A percentile compares a stretch with the other conserved stretches of the same genome.
These are phyloP conservation scores for Eutrema salsugineum DNA, from an alignment of 441 rosid genomes.

Conservation along the genomic window DNA sequence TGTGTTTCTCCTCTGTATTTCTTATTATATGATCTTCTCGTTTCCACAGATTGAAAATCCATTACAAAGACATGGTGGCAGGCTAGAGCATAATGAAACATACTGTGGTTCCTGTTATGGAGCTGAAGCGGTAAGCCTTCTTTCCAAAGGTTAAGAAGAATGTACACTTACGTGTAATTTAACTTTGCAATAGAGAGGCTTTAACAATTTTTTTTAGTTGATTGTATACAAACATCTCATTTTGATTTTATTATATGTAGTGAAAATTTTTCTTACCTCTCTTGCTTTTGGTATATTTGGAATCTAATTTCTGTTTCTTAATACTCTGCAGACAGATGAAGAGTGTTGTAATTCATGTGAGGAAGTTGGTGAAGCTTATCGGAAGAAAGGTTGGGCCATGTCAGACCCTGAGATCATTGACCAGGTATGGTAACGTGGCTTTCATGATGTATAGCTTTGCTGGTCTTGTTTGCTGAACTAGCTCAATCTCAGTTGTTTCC, in stretches of 20 bases:
- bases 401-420: constrained; percentile 71
- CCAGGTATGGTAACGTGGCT: constrained; percentile 2
- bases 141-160: background rate
- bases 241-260: background rate
- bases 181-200: background rate
- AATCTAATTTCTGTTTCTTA: background rate
- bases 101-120: constrained; percentile 94
- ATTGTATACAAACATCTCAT: background rate
- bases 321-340: constrained; percentile 44
- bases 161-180: background rate
- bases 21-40: background rate
- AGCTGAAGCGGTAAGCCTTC: constrained; percentile 60
- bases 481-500: background rate
- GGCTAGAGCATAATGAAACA: constrained; percentile 90
- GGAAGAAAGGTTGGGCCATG: constrained; percentile 85
- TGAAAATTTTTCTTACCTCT: background rate
- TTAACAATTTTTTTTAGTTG: background rate
- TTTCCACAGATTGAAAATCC: constrained; percentile 65
- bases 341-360: constrained; percentile 83
- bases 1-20: background rate
- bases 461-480: background rate
- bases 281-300: background rate
- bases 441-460: background rate
- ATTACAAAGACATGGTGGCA: constrained; percentile 87
- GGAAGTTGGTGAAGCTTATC: constrained; percentile 88